Evolutionary conservation across 352 stramenopile species (phyloP), one percentile per base, ranked within the genome.

Genomic region (Pythium phragmiticola): DNA sequence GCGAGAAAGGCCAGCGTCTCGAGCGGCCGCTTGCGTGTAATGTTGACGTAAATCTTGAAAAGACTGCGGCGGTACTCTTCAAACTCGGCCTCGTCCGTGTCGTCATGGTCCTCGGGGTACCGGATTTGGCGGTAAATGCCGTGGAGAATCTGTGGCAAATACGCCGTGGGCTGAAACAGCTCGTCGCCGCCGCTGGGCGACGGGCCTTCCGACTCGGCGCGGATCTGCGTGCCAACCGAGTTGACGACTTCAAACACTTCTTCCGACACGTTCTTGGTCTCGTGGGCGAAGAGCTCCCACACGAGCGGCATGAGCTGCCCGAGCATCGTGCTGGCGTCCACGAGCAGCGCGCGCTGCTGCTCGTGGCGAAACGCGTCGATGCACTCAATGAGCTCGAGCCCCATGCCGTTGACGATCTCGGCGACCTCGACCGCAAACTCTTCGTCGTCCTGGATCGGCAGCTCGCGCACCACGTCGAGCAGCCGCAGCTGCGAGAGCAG

Each of bases 171-270:
- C 50, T 77, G 73, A 61, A 94, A 93, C 17, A 92, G 69, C 52
- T 94, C 79, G 11, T 80, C 61, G 1, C 67, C 46, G 14, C 66
- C 77, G 26, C 26, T 30, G 16, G 51, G 55, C 13, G 41, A 13
- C 7, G 67, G 52, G 6, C 59, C 49, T 12, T 66, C 63, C 3
- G 57, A 60, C 62, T 94, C 86, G 28, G 72, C 76, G 8, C 81
- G 82, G 33, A 94, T 81, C 60, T 92, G 65, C 39, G 82, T 84
- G 1, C 80, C 81, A 2, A 95, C 73, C 7, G 86, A 72, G 60
- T 95, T 93, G 3, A 95, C 86, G 54, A 93, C 78, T 58, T 93
- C 86, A 72, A 95, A 93, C 0, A 95, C 84, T 73, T 95, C 84
- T 60, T 93, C 82, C 7, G 82, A 92, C 17, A 95, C 84, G 62